These are phyloP conservation scores for Plantago coronopus DNA, from an alignment of 305 asterid species.

Conservation along the genomic window DNA sequence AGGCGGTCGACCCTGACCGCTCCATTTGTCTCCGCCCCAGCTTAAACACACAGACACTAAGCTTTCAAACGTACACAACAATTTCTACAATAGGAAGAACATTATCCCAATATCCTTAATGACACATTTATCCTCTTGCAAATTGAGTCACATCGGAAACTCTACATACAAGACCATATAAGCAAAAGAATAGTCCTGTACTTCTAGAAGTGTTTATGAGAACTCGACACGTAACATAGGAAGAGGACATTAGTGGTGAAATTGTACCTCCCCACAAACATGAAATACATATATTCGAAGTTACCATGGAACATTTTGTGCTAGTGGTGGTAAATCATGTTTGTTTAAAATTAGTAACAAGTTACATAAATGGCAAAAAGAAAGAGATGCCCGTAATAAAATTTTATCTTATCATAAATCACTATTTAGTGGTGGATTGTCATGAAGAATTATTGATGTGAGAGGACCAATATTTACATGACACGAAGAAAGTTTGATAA, in stretches of 20 bases:
- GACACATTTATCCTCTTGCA: too few species aligned
- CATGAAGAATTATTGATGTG: too few species aligned
- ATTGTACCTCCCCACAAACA: conserved; percentile 18
- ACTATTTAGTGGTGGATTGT: not conserved
- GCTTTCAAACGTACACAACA: too few species aligned
- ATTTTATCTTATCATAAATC: not conserved
- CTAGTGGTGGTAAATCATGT: conserved; percentile 27
- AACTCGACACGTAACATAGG: conserved; percentile 16
- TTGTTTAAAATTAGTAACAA: conserved; percentile 21
- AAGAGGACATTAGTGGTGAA: conserved; percentile 2
- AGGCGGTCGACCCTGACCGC: too few species aligned
- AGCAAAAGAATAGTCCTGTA: too few species aligned
- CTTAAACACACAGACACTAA: too few species aligned
- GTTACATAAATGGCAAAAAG: not conserved
- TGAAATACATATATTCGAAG: not conserved
- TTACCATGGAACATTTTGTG: not conserved
- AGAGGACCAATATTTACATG: not conserved
- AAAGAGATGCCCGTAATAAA: not conserved
- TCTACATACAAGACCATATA: too few species aligned
- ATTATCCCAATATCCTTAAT: too few species aligned
- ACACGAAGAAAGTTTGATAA: not conserved
- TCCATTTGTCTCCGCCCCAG: too few species aligned
- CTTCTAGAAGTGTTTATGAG: too few species aligned
- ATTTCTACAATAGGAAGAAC: too few species aligned
- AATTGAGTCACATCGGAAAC: too few species aligned